Evolutionary conservation across 805 yeast species (phyloP), one percentile per base, ranked within the genome.

Genomic region (Candida bentonensis): DNA sequence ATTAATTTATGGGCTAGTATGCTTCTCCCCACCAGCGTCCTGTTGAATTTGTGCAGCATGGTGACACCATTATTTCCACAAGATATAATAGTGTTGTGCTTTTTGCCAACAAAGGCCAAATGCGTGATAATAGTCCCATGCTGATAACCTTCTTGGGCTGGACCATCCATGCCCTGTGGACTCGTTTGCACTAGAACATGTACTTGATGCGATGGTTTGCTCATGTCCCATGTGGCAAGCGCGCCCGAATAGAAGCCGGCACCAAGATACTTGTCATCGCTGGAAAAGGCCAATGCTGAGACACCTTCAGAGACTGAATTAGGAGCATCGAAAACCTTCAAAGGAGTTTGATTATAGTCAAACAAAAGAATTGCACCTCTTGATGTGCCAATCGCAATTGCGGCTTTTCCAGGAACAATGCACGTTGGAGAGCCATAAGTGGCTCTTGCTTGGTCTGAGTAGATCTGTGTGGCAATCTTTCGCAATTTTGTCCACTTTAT

Each of bases 381-480:
- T 9, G 36, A 11, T 5, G 36, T 30, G 5, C 36, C 36, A 15
- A 30, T 15, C 36, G 36, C 36, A 11, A 30, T 11, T 5, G 36
- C 7, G 17, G 7, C 11, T n/a, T 30, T 30, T 9, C 20, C 7
- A 13, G 36, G 36, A 9, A 11, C n/a, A 17, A 30, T 30, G 36
- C 36, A 30, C 5, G 36, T 11, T 13, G 36, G 36, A 9, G 17
- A 11, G n/a, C 36, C 36, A 30, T 30, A 30, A 30, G 36, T 17
- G 7, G 36, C 36, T 30, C 36, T 30, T 30, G 36, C 36, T 17
- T 30, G 36, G 17, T 30, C 36, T 9, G 36, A 30, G 36, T 30
- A 30, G 7, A 30, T n/a, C 17, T 30, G 36, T 9, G 36, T 5
- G 17, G 20, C 36, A 30, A 30, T 30, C 20, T 30, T 30, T n/a